Conservation (phyloP, 495 filamentous ascomycete species). For the Annulohypoxylon bovei region DNA sequence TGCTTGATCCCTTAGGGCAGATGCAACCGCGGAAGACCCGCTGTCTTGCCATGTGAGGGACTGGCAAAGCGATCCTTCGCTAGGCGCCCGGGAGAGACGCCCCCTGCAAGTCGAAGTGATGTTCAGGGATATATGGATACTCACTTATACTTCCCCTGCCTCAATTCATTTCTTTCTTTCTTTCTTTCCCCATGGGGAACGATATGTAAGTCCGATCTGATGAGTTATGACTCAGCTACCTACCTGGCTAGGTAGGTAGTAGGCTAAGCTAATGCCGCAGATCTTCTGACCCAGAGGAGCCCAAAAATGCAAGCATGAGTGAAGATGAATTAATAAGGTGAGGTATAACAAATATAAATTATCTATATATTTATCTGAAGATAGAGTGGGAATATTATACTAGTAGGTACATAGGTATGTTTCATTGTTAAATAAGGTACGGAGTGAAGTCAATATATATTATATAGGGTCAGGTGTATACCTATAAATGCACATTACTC, state of each 20-base stretch:
- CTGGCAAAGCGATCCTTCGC: background rate
- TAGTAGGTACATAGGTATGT: too few relatives aligned
- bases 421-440: too few relatives aligned
- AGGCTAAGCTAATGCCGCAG: background rate
- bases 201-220: background rate
- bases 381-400: too few relatives aligned
- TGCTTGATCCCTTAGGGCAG: background rate
- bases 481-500: background rate
- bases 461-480: background rate
- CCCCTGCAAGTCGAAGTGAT: background rate
- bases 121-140: background rate
- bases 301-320: background rate
- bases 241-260: background rate
- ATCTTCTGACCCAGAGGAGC: background rate
- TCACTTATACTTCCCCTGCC: too few relatives aligned
- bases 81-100: too few relatives aligned
- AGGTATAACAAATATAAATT: background rate
- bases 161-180: background rate
- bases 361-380: too few relatives aligned
- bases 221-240: background rate
- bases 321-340: background rate
- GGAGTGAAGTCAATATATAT: background rate
- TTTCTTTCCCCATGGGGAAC: slow-evolving; percentile 1
- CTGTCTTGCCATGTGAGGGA: background rate
- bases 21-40: background rate